These are phyloP conservation scores for Lachancea fermentati DNA, from an alignment of 805 yeast species.

Conservation along the genomic window DNA sequence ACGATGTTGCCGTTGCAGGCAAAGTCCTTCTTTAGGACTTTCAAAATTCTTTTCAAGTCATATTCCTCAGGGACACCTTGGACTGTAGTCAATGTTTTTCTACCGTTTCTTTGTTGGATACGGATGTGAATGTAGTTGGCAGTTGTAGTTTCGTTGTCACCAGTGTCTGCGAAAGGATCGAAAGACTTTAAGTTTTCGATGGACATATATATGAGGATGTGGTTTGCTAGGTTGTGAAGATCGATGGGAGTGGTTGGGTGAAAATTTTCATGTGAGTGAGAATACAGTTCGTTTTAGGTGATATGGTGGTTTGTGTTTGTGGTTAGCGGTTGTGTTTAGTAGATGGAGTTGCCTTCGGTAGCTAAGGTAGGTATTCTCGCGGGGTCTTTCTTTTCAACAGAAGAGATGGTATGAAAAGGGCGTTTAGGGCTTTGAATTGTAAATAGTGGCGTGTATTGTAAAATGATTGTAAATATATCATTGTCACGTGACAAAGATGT, in stretches of 20 bases:
- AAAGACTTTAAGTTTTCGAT: constrained; percentile 84
- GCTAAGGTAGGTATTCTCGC: too few relatives aligned
- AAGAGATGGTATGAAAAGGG: too few relatives aligned
- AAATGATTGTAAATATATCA: too few relatives aligned
- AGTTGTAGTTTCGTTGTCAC: constrained; percentile 97
- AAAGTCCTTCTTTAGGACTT: constrained; percentile 93
- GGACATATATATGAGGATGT: constrained; percentile 38
- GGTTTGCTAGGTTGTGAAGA: neutral
- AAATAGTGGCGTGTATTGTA: too few relatives aligned
- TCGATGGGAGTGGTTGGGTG: neutral
- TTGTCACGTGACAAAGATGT: too few relatives aligned
- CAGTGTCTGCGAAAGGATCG: constrained; percentile 99
- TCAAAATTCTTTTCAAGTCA: constrained; percentile 88
- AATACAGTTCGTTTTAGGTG: too few relatives aligned
- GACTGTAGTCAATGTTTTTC: constrained; percentile 96
- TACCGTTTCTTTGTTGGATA: constrained; percentile 99
- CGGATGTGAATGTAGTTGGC: constrained; percentile 95
- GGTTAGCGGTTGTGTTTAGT: too few relatives aligned
- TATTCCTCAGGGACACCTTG: constrained; percentile 96
- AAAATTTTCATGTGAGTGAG: neutral
- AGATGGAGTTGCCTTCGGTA: too few relatives aligned
- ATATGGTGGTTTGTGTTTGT: too few relatives aligned
- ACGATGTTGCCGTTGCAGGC: constrained; percentile 99
- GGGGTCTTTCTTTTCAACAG: too few relatives aligned
- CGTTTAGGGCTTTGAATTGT: too few relatives aligned